Evolutionary conservation across 305 asterid species (phyloP).

Genomic region (Andrographis paniculata): DNA sequence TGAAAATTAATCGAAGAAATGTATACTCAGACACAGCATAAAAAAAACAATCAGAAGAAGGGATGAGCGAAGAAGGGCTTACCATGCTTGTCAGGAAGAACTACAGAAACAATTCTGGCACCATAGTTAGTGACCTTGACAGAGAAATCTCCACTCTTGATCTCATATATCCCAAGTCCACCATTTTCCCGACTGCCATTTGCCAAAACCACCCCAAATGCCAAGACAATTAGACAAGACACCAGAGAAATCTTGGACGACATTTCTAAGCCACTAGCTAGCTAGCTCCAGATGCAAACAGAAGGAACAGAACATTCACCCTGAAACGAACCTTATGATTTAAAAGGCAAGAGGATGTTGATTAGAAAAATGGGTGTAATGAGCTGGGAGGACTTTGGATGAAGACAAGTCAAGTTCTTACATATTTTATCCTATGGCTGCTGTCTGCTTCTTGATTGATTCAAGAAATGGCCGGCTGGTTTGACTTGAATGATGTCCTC

Average conservation of each 20-base stretch:
- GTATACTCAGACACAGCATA: background rate
- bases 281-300: background rate
- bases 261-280: no score
- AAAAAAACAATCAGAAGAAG: background rate
- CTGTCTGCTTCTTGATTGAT: background rate
- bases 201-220: conserved; percentile 10
- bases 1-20: conserved; percentile 17
- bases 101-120: conserved; percentile 44
- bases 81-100: conserved; percentile 68
- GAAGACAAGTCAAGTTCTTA: conserved; percentile 8
- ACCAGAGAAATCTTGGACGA: conserved; percentile 9
- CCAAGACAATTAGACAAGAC: conserved; percentile 18
- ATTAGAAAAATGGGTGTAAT: conserved; percentile 7
- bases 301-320: background rate
- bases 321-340: background rate
- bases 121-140: conserved; percentile 49
- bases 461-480: conserved; percentile 18
- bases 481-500: conserved; percentile 10
- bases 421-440: background rate
- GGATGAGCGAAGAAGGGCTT: background rate
- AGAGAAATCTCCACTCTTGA: conserved; percentile 38
- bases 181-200: conserved; percentile 12
- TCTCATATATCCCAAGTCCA: conserved; percentile 29
- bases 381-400: conserved; percentile 17
- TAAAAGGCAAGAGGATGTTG: background rate